Percentiles rank a stretch among this genome's conserved stretches.
Evolutionary conservation across 805 yeast genomes (phyloP).

Genomic region (Cyberlindnera xishuangbannaensis): DNA sequence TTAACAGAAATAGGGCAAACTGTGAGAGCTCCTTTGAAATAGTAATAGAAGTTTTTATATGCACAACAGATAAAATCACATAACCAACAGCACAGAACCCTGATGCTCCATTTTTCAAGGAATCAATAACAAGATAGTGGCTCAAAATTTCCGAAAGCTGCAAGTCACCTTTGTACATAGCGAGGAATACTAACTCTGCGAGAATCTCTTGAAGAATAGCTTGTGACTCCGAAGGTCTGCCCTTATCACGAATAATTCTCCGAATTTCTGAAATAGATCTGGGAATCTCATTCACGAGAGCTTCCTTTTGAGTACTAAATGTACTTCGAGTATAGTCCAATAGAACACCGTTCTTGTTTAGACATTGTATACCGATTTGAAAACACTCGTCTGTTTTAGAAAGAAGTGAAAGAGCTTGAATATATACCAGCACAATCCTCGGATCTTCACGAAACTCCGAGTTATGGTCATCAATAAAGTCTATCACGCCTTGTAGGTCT

Average conservation of each 20-base stretch:
- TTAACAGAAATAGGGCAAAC: slow-evolving; percentile 35
- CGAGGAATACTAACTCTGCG: slow-evolving; percentile 32
- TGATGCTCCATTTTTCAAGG: slow-evolving; percentile 36
- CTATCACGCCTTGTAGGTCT: slow-evolving; percentile 31
- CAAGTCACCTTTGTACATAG: slow-evolving; percentile 25
- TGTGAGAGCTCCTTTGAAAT: slow-evolving; percentile 37
- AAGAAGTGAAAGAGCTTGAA: slow-evolving; percentile 25
- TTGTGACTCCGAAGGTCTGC: slow-evolving; percentile 26
- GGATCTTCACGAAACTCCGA: slow-evolving; percentile 26
- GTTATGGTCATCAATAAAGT: slow-evolving; percentile 29
- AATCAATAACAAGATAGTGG: slow-evolving; percentile 29
- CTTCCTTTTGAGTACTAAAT: slow-evolving; percentile 20
- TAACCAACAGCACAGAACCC: slow-evolving; percentile 35
- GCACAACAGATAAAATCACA: slow-evolving; percentile 33
- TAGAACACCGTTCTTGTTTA: slow-evolving; percentile 32
- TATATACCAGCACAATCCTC: slow-evolving; percentile 33
- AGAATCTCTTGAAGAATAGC: slow-evolving; percentile 36
- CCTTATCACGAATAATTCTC: slow-evolving; percentile 26
- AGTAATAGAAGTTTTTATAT: slow-evolving; percentile 27
- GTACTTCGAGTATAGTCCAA: slow-evolving; percentile 26
- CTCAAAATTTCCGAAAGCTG: slow-evolving; percentile 29
- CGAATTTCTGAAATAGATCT: slow-evolving; percentile 7
- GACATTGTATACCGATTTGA: slow-evolving; percentile 28
- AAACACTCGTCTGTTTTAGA: slow-evolving; percentile 9
- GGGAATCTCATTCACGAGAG: slow-evolving; percentile 30